These are phyloP conservation scores for Colletotrichum orchidophilum DNA, from an alignment of 2,329 filamentous ascomycete genomes.

Conservation along the genomic window DNA sequence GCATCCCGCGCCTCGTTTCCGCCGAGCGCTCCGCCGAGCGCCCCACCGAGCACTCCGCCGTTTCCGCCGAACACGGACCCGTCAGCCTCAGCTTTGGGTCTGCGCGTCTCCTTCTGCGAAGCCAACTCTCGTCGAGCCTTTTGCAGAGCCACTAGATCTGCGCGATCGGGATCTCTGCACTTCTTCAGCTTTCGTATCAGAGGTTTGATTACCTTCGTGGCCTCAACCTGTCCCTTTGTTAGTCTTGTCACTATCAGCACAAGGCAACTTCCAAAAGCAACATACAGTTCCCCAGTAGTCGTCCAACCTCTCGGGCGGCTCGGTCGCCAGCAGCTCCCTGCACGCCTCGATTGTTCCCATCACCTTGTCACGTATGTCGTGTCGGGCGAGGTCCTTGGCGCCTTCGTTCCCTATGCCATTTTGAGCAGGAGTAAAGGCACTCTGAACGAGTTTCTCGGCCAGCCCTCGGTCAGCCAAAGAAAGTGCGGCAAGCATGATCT, in stretches of 20 bases:
- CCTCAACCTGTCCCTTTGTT: constrained; percentile 54
- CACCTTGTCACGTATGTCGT: constrained; percentile 56
- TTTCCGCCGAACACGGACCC: constrained; percentile 56
- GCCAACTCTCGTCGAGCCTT: constrained; percentile 67
- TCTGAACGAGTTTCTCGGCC: constrained; percentile 57
- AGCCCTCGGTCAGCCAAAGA: constrained; percentile 77
- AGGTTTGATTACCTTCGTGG: constrained; percentile 61
- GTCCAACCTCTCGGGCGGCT: constrained; percentile 64
- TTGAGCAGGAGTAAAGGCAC: constrained; percentile 40
- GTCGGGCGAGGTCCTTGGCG: constrained; percentile 35
- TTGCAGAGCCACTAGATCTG: constrained; percentile 76
- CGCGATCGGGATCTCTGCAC: constrained; percentile 79
- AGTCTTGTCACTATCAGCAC: constrained; percentile 11
- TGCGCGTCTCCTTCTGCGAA: constrained; percentile 53
- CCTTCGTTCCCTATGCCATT: constrained; percentile 10
- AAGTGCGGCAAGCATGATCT: constrained; percentile 89
- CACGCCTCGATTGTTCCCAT: constrained; percentile 60
- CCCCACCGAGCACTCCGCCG: constrained; percentile 21
- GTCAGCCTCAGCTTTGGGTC: constrained; percentile 47
- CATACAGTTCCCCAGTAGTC: constrained; percentile 63
- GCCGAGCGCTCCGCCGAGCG: constrained; percentile 19
- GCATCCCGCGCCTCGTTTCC: constrained; percentile 45
- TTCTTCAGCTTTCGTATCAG: constrained; percentile 76
- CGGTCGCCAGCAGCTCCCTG: constrained; percentile 62
- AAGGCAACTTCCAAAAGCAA: neutral